phyloP scores from a whole-genome alignment of 2,329 filamentous ascomycete genomes.

The Didymella pinodella region DNA sequence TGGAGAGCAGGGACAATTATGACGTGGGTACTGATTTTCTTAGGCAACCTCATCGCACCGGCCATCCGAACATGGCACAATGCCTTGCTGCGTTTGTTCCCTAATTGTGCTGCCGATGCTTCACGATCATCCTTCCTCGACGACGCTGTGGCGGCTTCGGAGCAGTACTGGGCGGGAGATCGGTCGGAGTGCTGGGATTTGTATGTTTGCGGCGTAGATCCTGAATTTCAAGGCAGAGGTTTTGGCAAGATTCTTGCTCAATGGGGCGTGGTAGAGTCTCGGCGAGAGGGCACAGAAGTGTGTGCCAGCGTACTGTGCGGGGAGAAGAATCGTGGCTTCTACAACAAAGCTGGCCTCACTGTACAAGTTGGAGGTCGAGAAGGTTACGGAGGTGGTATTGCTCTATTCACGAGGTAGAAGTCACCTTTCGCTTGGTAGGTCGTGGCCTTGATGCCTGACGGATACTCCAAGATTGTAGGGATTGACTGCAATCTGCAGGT shows the following conservation, averaged over 20 bases:
- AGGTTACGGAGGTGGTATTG: conserved; percentile 25
- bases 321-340: conserved; percentile 42
- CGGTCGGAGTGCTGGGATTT: conserved; percentile 41
- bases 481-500: not conserved
- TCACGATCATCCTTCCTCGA: conserved; percentile 30
- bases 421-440: not conserved
- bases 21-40: not conserved
- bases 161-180: conserved; percentile 37
- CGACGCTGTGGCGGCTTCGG: conserved; percentile 29
- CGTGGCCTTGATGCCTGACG: not conserved
- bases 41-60: conserved; percentile 34
- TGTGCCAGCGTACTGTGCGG: conserved; percentile 42
- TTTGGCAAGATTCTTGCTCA: conserved; percentile 49
- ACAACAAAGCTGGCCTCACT: conserved; percentile 32
- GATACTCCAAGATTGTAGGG: not conserved
- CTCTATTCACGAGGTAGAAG: conserved; percentile 29
- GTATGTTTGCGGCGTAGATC: conserved; percentile 43
- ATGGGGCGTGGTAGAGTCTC: conserved; percentile 50
- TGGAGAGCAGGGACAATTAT: not conserved
- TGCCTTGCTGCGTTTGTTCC: conserved; percentile 27
- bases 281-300: conserved; percentile 37
- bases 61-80: conserved; percentile 24
- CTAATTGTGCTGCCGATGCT: conserved; percentile 42
- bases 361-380: conserved; percentile 22
- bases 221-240: conserved; percentile 49